phyloP scores from a whole-genome alignment of 2,329 filamentous ascomycete genomes.

The Huntiella decipiens region DNA sequence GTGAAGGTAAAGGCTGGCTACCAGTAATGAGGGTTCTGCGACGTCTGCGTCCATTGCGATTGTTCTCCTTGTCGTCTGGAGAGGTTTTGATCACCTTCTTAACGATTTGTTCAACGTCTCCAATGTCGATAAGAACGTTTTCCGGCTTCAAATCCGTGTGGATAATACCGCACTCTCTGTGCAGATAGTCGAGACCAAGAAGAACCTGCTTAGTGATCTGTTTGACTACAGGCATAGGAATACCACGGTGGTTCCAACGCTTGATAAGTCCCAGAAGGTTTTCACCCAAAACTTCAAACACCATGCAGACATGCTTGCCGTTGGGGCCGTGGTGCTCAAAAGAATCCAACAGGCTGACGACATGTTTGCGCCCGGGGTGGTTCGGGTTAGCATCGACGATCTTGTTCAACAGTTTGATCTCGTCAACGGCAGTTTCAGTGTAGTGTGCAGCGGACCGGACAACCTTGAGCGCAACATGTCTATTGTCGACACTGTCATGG shows the following conservation, averaged over 20 bases:
- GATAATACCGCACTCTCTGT: slow-evolving; percentile 96
- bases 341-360: slow-evolving; percentile 87
- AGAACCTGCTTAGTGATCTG: slow-evolving; percentile 98
- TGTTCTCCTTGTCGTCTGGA: slow-evolving; percentile 57
- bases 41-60: slow-evolving; percentile 76
- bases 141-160: slow-evolving; percentile 96
- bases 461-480: slow-evolving; percentile 94
- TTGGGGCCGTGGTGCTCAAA: slow-evolving; percentile 97
- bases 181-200: slow-evolving; percentile 84
- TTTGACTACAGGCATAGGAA: slow-evolving; percentile 90
- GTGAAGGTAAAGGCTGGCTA: slow-evolving; percentile 87
- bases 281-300: slow-evolving; percentile 93
- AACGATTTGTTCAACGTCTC: slow-evolving; percentile 95
- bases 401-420: slow-evolving; percentile 94
- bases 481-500: slow-evolving; percentile 68
- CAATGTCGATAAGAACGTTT: slow-evolving; percentile 96
- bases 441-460: slow-evolving; percentile 96
- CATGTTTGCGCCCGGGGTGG: slow-evolving; percentile 84
- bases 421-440: slow-evolving; percentile 94
- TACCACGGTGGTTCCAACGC: slow-evolving; percentile 93
- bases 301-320: slow-evolving; percentile 95
- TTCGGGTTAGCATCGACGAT: slow-evolving; percentile 90
- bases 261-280: slow-evolving; percentile 91
- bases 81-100: slow-evolving; percentile 87
- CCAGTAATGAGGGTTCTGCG: slow-evolving; percentile 89